Conservation (phyloP, 768 basidiomycete genomes). For the Termitomyces sp. region DNA sequence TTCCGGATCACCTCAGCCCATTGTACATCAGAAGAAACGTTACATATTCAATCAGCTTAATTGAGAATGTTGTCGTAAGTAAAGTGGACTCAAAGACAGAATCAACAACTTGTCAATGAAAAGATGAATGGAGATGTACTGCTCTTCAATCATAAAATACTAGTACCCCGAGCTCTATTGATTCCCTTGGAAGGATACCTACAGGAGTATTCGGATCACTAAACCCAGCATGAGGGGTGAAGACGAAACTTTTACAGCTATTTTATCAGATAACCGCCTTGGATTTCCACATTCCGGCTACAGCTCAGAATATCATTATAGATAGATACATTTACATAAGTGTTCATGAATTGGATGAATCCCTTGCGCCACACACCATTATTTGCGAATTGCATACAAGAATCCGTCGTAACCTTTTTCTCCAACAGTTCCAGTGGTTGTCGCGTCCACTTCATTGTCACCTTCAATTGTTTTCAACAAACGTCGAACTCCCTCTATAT, state of each 20-base stretch:
- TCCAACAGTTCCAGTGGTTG: conserved; percentile 45
- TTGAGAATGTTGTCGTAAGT: neutral
- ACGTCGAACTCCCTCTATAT: conserved; percentile 42
- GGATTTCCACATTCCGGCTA: no score
- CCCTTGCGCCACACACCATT: neutral
- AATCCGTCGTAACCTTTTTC: conserved; percentile 55
- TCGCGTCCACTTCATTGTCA: conserved; percentile 48
- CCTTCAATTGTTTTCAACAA: conserved; percentile 43
- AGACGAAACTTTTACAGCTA: no score
- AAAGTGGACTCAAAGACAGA: neutral
- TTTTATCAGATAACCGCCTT: no score
- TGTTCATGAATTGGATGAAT: neutral
- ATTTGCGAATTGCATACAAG: conserved; percentile 42
- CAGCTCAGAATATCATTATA: no score
- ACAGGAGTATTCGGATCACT: no score
- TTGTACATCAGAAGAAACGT: neutral
- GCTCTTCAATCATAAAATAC: neutral
- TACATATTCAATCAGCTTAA: neutral
- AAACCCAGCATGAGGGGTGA: no score
- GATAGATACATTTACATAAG: no score
- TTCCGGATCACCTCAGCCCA: no score
- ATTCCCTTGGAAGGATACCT: neutral
- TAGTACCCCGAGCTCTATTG: neutral
- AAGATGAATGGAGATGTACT: neutral
- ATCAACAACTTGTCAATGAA: neutral